Base-by-base conservation (phyloP, 371 early-diverging fungal genomes). In the Mucor piriformis region DNA sequence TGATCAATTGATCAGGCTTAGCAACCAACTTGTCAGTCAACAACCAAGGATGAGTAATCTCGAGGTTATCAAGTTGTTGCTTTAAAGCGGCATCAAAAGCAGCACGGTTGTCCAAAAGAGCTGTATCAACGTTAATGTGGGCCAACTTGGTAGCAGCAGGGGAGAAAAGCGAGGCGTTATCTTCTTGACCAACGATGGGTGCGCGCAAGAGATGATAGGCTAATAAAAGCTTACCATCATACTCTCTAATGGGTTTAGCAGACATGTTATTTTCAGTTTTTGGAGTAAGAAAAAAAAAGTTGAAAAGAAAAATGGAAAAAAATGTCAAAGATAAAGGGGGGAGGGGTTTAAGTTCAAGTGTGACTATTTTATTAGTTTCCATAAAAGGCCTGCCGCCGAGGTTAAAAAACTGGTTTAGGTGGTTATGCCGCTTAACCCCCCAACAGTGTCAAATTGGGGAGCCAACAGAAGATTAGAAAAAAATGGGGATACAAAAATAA, bases 1-100 rank as follows among this genome's bases (percentile, higher is more conserved):
- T 97, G 82, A 97, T 96, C 51, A 97, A 83, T 79, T 95, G 95
- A 75, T 97, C 98, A 21, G 98, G 98, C 80, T 97, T 97, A 72
- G 90, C 95, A 24, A 97, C 98, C 63, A 96, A 82, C 67, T 92
- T 91, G 37, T 76, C 82, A 27, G 89, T 86, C 57, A 83, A 56
- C 52, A 96, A 73, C 96, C 96, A 97, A 40, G 95, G 94, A 74
- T 95, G 83, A 27, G 77, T 84, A 47, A 73, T 78, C 76, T 94
- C 95, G 32, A 88, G 81, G 48, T 72, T 66, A 55, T 84, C 83
- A 49, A 94, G 81, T 58, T 83, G 84, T 20, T 79, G 79, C 71
- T 84, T 77, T 61, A 91, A 82, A 57, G 87, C 85, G 35, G 64
- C 61, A 6, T 76, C 74, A 67, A 87, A 83, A 23, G 77, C 78